Conservation (phyloP, 441 rosid genomes). For the Populus tomentosa region DNA sequence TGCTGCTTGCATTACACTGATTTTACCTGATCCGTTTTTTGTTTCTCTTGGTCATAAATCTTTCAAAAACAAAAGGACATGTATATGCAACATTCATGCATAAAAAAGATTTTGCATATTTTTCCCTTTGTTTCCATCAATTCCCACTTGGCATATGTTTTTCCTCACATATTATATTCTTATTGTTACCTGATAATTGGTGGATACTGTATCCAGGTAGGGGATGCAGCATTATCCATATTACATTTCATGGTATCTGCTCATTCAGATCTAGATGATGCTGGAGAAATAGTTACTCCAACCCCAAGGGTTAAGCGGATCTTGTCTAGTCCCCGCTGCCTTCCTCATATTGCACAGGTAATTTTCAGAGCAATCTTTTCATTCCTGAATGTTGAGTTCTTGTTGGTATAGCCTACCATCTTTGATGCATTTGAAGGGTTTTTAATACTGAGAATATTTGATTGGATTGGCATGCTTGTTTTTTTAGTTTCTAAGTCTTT, state of each 20-base stretch:
- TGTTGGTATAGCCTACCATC: not conserved
- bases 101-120: not conserved
- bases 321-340: slow-evolving; percentile 94
- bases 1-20: not conserved
- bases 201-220: slow-evolving; percentile 55
- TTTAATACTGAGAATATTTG: not conserved
- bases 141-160: not conserved
- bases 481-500: not conserved
- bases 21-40: not conserved
- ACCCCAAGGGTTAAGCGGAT: slow-evolving; percentile 97
- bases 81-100: not conserved
- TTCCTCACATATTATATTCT: not conserved
- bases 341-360: slow-evolving; percentile 99
- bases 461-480: not conserved
- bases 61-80: not conserved
- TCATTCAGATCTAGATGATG: slow-evolving; percentile 99
- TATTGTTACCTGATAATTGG: slow-evolving; percentile 20
- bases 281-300: slow-evolving; percentile 99
- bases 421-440: not conserved
- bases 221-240: slow-evolving; percentile 94
- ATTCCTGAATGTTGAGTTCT: slow-evolving; percentile 2
- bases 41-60: not conserved
- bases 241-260: slow-evolving; percentile 98
- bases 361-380: slow-evolving; percentile 9
- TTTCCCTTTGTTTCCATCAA: not conserved